These are phyloP conservation scores for Lactarius akahatsu DNA, from an alignment of 768 basidiomycete genomes.

Conservation along the genomic window DNA sequence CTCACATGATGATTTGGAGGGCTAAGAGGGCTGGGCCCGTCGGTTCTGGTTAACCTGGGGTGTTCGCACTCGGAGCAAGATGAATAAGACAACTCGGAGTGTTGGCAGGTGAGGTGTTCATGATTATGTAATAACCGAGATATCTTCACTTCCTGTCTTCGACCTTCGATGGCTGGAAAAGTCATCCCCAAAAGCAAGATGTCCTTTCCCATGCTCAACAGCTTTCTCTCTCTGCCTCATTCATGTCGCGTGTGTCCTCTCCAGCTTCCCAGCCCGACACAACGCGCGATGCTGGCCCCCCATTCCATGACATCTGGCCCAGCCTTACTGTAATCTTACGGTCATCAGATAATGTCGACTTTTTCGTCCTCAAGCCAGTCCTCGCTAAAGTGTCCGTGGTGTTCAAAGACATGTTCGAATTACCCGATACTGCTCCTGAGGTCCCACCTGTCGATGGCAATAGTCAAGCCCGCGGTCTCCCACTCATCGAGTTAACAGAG, in stretches of 20 bases:
- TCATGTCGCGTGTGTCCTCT: conserved; percentile 14
- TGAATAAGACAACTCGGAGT: neutral
- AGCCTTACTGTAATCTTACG: conserved; percentile 21
- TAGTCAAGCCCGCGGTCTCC: conserved; percentile 8
- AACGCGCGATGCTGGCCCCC: conserved; percentile 23
- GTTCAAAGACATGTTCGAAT: conserved; percentile 27
- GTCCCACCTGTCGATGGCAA: neutral
- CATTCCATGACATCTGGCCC: conserved; percentile 21
- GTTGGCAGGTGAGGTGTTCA: neutral
- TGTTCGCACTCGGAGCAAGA: neutral
- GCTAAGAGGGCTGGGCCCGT: neutral
- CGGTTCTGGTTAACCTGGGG: neutral
- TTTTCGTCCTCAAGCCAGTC: conserved; percentile 23
- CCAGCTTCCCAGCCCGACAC: neutral
- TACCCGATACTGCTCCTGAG: conserved; percentile 11
- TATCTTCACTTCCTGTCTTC: neutral
- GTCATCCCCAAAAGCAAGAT: neutral
- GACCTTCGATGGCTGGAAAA: neutral
- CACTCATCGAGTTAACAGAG: conserved; percentile 21
- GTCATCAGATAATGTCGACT: conserved; percentile 28
- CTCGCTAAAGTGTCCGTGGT: conserved; percentile 21
- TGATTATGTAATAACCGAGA: neutral
- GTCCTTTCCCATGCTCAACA: neutral
- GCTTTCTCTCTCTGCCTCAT: neutral
- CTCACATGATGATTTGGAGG: conserved; percentile 12